These are phyloP conservation scores for Quercus bicolor DNA, from an alignment of 306 rosid species.

Conservation along the genomic window DNA sequence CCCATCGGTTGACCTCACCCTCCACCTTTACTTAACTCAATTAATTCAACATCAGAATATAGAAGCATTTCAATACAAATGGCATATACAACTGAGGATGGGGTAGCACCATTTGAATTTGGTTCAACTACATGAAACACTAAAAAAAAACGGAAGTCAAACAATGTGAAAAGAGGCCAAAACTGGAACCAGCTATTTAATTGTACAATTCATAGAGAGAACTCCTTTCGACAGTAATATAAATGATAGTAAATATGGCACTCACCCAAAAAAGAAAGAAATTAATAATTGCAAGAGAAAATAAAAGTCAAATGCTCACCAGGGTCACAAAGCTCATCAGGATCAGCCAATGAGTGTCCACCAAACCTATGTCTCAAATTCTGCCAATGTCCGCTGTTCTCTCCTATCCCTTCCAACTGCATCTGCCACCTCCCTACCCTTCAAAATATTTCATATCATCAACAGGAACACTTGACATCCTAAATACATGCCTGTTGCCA, in stretches of 20 bases:
- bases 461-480: conserved; percentile 95
- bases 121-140: background rate
- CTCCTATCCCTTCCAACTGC: conserved; percentile 87
- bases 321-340: conserved; percentile 99
- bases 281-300: conserved; percentile 2
- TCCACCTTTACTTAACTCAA: no score
- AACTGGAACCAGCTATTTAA: background rate
- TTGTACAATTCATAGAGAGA: background rate
- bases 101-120: background rate
- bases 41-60: background rate
- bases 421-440: conserved; percentile 96
- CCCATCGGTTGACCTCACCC: no score
- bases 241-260: background rate
- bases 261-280: no score
- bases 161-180: background rate
- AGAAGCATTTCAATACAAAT: background rate
- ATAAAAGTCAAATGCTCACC: conserved; percentile 50
- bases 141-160: no score
- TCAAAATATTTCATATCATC: conserved; percentile 96
- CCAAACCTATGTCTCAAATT: conserved; percentile 96
- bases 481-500: conserved; percentile 96
- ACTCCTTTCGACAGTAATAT: conserved; percentile 1
- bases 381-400: conserved; percentile 84
- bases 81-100: background rate
- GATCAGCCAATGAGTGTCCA: conserved; percentile 98